phyloP scores from a whole-genome alignment of 2,329 filamentous ascomycete genomes.

The Fusarium zealandicum region DNA sequence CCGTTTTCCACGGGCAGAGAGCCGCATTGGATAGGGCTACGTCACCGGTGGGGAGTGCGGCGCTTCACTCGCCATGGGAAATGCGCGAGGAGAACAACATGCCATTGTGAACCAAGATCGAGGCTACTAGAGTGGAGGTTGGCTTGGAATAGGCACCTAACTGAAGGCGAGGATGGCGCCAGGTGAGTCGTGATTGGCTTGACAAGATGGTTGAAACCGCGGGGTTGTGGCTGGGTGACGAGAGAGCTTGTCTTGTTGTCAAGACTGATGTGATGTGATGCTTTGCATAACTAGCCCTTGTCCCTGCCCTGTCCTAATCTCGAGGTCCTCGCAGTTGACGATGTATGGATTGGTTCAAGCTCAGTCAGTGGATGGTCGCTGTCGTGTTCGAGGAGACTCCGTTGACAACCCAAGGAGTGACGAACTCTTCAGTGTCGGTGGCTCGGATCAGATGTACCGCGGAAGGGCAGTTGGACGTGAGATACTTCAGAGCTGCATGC shows the following conservation, averaged over 20 bases:
- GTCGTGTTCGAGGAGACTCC: no score
- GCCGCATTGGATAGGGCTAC: background rate
- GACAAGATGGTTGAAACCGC: conserved; percentile 3
- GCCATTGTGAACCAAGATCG: conserved; percentile 3
- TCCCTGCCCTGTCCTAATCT: no score
- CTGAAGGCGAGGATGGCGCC: conserved; percentile 12
- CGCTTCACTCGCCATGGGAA: background rate
- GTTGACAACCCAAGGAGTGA: no score
- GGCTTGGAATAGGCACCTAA: background rate
- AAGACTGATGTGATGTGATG: background rate
- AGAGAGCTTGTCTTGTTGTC: no score
- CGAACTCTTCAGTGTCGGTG: no score
- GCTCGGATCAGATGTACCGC: no score
- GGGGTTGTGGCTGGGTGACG: conserved; percentile 22
- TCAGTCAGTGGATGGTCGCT: no score
- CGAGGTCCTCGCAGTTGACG: no score
- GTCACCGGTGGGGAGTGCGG: background rate
- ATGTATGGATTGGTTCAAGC: no score
- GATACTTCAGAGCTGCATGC: no score
- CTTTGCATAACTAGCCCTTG: no score
- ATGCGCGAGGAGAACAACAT: background rate
- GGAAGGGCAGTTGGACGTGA: no score
- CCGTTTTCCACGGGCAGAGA: background rate
- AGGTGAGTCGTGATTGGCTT: conserved; percentile 14
- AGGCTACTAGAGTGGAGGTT: conserved; percentile 3